Base-by-base conservation (phyloP, 208 protist genomes). In the Crithidia sp. region DNA sequence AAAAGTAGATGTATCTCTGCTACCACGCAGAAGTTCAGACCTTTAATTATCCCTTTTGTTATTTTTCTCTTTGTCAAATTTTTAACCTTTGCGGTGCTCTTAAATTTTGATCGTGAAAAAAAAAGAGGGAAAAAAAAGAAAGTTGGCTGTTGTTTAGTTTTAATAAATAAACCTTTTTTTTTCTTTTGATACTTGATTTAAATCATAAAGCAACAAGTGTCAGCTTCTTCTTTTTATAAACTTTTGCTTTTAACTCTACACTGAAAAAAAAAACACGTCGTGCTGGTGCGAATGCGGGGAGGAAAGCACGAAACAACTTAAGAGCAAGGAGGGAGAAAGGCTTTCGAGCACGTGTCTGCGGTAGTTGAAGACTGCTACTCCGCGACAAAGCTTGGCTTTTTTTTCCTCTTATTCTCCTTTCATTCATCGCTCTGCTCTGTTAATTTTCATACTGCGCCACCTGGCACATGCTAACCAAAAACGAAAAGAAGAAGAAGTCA, bases 1-100 rank as follows among this genome's bases (percentile, higher is more conserved):
- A 76, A 43, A 69, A 19, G 60, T 12, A 71, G 16, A 49, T 43
- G 1, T 59, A 47, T 62, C 50, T 28, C 28, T 28, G 28, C 28
- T 28, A 28, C 28, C 28, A 28, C 28, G 28, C 28, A 28, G 28
- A 1, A 28, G 28, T 50, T 73, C 9, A 45, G 57, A 39, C 37
- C 37, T 45, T 62, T 13, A n/a, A 41, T 36, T 56, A 37, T 52
- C 2, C 45, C 17, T 74, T 57, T 2, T 56, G 47, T 44, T 56
- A 5, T 67, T 67, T 53, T 67, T 66, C 5, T n/a, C 3, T 17
- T 53, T 53, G 14, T 45, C 2, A 7, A 12, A 43, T 12, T 17
- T 59, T 59, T 0, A 52, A 39, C 0, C 0, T 17, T 37, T 40
- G 7, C 37, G 36, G 10, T 44, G 8, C 8, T 44, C 7, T 63